A percentile compares a stretch with the other conserved stretches of the same genome.
Evolutionary conservation across 2,329 filamentous ascomycete species (phyloP).

Genomic region (Truncatella angustata): DNA sequence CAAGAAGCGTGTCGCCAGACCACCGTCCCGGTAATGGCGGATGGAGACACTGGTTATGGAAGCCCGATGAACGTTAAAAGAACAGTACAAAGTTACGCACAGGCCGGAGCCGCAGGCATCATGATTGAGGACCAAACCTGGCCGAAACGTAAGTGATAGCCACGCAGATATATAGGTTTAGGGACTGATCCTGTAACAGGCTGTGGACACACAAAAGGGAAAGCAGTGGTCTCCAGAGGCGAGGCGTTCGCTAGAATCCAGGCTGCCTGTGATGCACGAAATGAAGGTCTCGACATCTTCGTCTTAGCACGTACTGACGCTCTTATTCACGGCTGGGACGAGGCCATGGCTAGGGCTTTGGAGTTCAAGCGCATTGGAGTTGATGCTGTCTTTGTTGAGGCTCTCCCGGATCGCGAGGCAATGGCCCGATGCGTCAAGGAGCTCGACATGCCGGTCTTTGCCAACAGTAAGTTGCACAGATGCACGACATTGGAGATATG

Average conservation of each 20-base stretch:
- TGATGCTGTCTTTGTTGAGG: background rate
- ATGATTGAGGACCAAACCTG: background rate
- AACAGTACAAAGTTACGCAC: conserved; percentile 42
- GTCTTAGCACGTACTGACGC: conserved; percentile 44
- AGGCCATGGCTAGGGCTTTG: conserved; percentile 38
- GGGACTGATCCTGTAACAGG: background rate
- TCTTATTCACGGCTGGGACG: conserved; percentile 40
- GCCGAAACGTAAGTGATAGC: background rate
- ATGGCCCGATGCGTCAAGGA: background rate
- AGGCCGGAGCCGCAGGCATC: conserved; percentile 36
- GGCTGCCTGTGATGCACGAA: conserved; percentile 43
- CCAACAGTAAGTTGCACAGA: background rate
- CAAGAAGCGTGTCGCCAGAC: conserved; percentile 38
- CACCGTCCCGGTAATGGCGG: conserved; percentile 39
- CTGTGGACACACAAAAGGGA: conserved; percentile 16
- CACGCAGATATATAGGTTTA: background rate
- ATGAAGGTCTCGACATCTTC: conserved; percentile 43
- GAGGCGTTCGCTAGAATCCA: conserved; percentile 45
- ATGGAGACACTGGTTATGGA: conserved; percentile 48
- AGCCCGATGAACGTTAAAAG: conserved; percentile 44
- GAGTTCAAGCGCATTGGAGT: conserved; percentile 30
- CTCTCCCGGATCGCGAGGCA: background rate
- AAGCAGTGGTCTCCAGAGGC: conserved; percentile 40
- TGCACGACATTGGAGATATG: accelerated
- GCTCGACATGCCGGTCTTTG: background rate